Evolutionary conservation across 352 stramenopile genomes (phyloP).

Genomic region (Phytophthora podocarpi): DNA sequence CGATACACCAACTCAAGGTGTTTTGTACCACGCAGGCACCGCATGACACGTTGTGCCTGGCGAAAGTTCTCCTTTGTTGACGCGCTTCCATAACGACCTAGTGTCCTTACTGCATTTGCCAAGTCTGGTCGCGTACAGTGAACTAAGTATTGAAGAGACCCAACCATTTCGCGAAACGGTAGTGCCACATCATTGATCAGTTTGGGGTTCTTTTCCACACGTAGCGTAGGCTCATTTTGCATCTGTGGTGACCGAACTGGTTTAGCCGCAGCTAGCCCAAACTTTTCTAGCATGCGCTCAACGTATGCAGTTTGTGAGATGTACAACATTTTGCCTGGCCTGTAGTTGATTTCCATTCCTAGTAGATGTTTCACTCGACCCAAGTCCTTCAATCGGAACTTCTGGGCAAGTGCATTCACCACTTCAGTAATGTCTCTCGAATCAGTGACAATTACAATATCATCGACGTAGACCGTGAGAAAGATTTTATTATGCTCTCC

Average conservation of each 20-base stretch:
- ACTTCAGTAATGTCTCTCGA: not conserved
- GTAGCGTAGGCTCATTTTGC: slow-evolving; percentile 4
- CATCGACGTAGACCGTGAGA: slow-evolving; percentile 1
- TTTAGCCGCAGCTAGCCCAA: not conserved
- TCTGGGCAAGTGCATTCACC: not conserved
- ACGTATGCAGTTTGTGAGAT: slow-evolving; percentile 4
- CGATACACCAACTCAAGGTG: slow-evolving; percentile 6
- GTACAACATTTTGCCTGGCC: not conserved
- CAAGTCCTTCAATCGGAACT: slow-evolving; percentile 13
- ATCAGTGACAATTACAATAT: not conserved
- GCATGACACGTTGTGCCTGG: slow-evolving; percentile 1
- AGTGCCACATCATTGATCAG: slow-evolving; percentile 1
- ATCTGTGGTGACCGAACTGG: not conserved
- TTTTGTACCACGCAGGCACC: slow-evolving; percentile 2
- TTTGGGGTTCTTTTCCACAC: not conserved
- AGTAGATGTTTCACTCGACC: not conserved
- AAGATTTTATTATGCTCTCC: not conserved
- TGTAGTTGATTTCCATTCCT: slow-evolving; percentile 5
- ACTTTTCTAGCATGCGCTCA: not conserved
- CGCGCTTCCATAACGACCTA: not conserved
- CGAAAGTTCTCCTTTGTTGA: slow-evolving; percentile 12
- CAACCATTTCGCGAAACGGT: slow-evolving; percentile 7
- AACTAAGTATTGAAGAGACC: not conserved
- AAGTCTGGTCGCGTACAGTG: slow-evolving; percentile 4
- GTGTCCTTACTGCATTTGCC: slow-evolving; percentile 2